These are phyloP conservation scores for Benincasa hispida DNA, from an alignment of 306 rosid genomes.

Conservation along the genomic window DNA sequence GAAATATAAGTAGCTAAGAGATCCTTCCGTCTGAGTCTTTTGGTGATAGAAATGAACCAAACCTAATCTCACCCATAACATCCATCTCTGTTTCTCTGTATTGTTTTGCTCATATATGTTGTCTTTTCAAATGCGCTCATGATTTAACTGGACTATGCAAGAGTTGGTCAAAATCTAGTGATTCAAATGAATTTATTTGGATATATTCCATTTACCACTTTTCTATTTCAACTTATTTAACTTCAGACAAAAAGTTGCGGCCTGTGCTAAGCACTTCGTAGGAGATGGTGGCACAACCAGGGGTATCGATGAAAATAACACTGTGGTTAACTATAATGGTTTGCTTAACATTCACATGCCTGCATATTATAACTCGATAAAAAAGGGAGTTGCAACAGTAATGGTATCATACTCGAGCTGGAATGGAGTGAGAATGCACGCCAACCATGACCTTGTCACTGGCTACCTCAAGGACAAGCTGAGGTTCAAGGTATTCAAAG, in stretches of 20 bases:
- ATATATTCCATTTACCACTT: conserved; percentile 8
- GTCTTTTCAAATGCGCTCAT: neutral
- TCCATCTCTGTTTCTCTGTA: neutral
- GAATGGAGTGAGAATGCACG: conserved; percentile 78
- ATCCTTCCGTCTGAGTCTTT: neutral
- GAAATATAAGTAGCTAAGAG: neutral
- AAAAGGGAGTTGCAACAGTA: conserved; percentile 66
- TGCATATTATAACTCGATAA: conserved; percentile 44
- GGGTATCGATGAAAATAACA: conserved; percentile 87
- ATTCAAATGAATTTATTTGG: neutral
- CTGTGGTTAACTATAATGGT: conserved; percentile 40
- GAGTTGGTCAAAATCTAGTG: neutral
- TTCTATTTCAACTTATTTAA: conserved; percentile 1
- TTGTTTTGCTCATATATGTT: neutral
- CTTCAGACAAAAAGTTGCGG: conserved; percentile 74
- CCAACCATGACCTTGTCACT: conserved; percentile 52
- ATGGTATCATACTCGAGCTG: conserved; percentile 82
- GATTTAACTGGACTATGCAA: neutral
- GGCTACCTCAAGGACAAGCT: conserved; percentile 56
- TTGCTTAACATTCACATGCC: conserved; percentile 73
- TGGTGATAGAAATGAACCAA: neutral
- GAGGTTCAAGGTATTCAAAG: conserved; percentile 39
- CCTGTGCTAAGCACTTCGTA: conserved; percentile 88
- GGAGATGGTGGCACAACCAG: conserved; percentile 92
- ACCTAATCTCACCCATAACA: neutral